Conservation (phyloP, 2,329 filamentous ascomycete genomes). For the Aspergillus pseudonomiae region DNA sequence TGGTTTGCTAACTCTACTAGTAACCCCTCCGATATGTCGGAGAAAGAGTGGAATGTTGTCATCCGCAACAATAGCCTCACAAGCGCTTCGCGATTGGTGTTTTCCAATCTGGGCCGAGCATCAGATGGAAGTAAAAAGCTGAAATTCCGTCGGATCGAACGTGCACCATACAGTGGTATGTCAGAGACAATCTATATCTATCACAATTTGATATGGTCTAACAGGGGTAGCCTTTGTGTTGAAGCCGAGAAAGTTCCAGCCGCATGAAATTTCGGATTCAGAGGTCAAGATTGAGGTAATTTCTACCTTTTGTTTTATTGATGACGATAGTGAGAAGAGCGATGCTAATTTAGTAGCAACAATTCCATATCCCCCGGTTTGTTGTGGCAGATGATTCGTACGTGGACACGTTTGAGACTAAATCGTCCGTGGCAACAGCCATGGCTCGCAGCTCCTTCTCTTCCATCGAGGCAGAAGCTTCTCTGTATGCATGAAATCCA, state of each 20-base stretch:
- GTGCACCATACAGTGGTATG: too few relatives aligned
- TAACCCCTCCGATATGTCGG: neutral
- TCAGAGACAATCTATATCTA: too few relatives aligned
- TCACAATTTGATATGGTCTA: too few relatives aligned
- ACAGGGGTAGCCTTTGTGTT: too few relatives aligned
- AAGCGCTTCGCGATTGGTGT: neutral
- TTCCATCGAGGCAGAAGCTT: conserved; percentile 13
- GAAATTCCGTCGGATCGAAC: neutral
- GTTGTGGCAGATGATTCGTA: conserved; percentile 20
- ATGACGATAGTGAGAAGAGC: too few relatives aligned
- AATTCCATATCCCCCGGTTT: conserved; percentile 12
- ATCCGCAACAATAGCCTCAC: neutral
- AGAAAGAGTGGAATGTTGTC: neutral
- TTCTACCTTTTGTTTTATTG: neutral
- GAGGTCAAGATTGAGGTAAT: neutral
- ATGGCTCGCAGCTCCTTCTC: conserved; percentile 22
- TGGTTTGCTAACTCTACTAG: neutral
- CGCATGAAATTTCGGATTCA: too few relatives aligned
- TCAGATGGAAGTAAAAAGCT: neutral
- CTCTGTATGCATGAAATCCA: conserved; percentile 9
- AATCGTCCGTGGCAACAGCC: conserved; percentile 7
- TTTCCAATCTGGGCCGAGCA: too few relatives aligned
- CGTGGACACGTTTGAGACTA: conserved; percentile 19
- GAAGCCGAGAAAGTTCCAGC: too few relatives aligned
- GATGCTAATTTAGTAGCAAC: neutral